Base-by-base conservation (phyloP, 2,329 filamentous ascomycete genomes). In the Penicillium brasilianum region DNA sequence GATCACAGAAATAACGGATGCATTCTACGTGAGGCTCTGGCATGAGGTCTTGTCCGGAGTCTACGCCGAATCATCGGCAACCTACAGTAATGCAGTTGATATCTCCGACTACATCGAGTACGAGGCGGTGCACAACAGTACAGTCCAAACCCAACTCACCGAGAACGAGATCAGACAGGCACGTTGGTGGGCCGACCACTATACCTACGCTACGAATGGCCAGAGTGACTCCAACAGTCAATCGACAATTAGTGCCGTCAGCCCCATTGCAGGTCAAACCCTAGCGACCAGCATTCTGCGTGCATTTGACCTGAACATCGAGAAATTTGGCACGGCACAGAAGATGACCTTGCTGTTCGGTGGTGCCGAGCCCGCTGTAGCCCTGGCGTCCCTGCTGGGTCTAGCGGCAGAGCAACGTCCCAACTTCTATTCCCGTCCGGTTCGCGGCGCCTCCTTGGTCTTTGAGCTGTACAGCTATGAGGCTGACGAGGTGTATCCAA, bases 101-200 rank as follows among this genome's bases (percentile, higher is more conserved):
- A 83, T 88, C 61, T 84, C 80, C 57, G 84, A 88, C 61, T 87
- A 83, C 66, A 72, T 88, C 48, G 78, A 81, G 34, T 87, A 87
- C 70, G 77, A 81, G 41, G 79, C 79, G 54, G 67, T 76, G 18
- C 85, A 88, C 72, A 85, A 88, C 65, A 67, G 68, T 10, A 80
- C 76, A 6, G 73, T 81, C 22, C 69, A 74, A 18, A 55, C 72
- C 32, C 66, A 63, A 14, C 32, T 81, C 18, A 68, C 66, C 28
- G 30, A 63, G 4, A 67, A 71, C 9, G 74, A 80, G 18, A 61
- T 80, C 25, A 58, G 66, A 7, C 72, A 58, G 60, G 78, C 73
- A n/a, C 79, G 79, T 16, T 77, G 71, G 62, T 76, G 84, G 43
- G 84, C 85, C 2, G 80, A 83, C 60, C 74, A 82, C 62, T 82